phyloP scores from a whole-genome alignment of 495 filamentous ascomycete species.

The Evernia prunastri region DNA sequence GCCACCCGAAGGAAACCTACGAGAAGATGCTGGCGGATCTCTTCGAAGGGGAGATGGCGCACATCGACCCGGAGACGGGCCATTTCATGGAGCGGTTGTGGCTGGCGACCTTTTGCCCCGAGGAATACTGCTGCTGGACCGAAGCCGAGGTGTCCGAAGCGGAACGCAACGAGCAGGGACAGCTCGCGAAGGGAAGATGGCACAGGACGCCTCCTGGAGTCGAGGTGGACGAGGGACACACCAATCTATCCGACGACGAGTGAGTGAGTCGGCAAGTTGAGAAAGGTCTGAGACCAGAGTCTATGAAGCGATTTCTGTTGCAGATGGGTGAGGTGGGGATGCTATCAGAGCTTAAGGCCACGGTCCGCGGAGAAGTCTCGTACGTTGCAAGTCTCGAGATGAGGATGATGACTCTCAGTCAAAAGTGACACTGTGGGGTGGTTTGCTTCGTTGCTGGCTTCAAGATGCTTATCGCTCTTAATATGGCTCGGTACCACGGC shows the following conservation, averaged over 20 bases:
- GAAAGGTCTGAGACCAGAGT: background rate
- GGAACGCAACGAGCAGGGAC: constrained; percentile 20
- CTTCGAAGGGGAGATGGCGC: constrained; percentile 19
- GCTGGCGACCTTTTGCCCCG: constrained; percentile 18
- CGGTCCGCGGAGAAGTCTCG: background rate
- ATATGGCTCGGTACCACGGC: too few species aligned
- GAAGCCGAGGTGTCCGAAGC: constrained; percentile 8
- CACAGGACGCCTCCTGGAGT: constrained; percentile 10
- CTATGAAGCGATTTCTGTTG: background rate
- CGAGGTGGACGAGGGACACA: constrained; percentile 12
- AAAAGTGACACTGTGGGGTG: too few species aligned
- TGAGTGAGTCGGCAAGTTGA: background rate
- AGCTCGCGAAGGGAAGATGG: constrained; percentile 21
- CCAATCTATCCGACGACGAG: background rate
- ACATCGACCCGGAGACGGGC: constrained; percentile 21
- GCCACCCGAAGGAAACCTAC: constrained; percentile 13
- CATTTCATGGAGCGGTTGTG: constrained; percentile 22
- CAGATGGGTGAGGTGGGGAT: background rate
- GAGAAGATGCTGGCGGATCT: constrained; percentile 12
- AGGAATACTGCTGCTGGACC: constrained; percentile 19
- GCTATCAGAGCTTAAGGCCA: background rate
- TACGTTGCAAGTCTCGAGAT: too few species aligned
- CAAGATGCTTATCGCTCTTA: too few species aligned
- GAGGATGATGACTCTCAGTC: too few species aligned
- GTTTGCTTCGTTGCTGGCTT: background rate